A percentile compares a stretch with the other conserved stretches of the same genome.
phyloP scores from a whole-genome alignment of 345 rosid species.

The Erodium maritimum region DNA sequence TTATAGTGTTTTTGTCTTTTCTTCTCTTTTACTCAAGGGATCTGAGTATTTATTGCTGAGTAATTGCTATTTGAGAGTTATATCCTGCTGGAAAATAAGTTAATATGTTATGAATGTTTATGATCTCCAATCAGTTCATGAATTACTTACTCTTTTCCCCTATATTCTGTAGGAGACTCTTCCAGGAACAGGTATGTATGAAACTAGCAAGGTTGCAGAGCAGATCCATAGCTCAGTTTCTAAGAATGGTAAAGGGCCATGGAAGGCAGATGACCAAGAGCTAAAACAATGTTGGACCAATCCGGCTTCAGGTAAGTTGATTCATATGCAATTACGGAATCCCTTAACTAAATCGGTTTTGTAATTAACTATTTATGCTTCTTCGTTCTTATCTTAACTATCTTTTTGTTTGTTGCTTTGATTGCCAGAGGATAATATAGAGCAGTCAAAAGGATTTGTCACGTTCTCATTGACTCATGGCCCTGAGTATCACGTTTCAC shows the following conservation, averaged over 20 bases:
- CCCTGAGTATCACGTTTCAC: conserved; percentile 30
- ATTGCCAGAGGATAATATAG: conserved; percentile 13
- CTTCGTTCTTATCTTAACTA: not conserved
- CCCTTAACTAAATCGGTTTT: too few relatives aligned
- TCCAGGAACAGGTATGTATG: conserved; percentile 47
- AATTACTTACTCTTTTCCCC: conserved; percentile 5
- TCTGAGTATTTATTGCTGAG: too few relatives aligned
- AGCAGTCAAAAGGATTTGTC: conserved; percentile 18
- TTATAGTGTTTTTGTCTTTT: too few relatives aligned
- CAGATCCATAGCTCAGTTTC: conserved; percentile 32
- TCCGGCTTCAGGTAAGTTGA: conserved; percentile 36
- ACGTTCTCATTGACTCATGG: conserved; percentile 31
- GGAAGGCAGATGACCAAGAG: conserved; percentile 52
- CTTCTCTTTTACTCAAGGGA: too few relatives aligned
- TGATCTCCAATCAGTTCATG: not conserved
- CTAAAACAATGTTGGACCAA: conserved; percentile 73
- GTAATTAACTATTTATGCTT: not conserved
- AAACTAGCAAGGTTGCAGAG: conserved; percentile 40
- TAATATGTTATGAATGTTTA: not conserved
- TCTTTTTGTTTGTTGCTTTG: not conserved
- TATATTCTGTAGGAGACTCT: conserved; percentile 38
- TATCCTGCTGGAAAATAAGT: not conserved
- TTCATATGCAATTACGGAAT: too few relatives aligned
- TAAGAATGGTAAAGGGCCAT: conserved; percentile 53
- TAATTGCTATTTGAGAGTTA: too few relatives aligned